Base-by-base conservation (phyloP, 73 alveolate species). In the Stentor roeselii region DNA sequence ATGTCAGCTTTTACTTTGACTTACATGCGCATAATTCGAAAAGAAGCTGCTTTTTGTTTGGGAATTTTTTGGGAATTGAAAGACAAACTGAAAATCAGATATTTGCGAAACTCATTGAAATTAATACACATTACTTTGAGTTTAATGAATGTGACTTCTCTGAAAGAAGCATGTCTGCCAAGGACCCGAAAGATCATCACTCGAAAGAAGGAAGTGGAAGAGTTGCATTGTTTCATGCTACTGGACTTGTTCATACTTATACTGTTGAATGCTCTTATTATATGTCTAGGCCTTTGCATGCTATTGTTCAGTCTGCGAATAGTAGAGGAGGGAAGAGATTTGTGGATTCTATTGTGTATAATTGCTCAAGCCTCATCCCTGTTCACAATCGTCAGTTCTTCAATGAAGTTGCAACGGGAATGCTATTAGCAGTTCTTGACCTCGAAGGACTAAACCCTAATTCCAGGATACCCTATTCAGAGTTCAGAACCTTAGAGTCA, bases 201-300 rank as follows among this genome's bases (percentile, higher is more conserved):
- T 75, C 89, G 2, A 90, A 90, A 60, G 97, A 92, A 80, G 95
- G 95, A 3, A 83, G 91, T 4, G 91, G 94, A 3, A 87, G 97
- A 78, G 97, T 92, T 3, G 94, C 91, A 60, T 78, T 90, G 50
- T 88, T 84, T 60, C 86, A 92, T 78, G 86, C 60, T 75, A 90
- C 92, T 0, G 92, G 92, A 37, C 50, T 86, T 36, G 84, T 84
- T 15, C 94, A 90, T 84, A 86, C 92, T 40, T 92, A 92, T 78
- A 92, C 97, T 14, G 88, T 90, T 21, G 97, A 92, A 87, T 86
- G 93, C 34, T 76, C 89, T 59, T 92, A 92, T 86, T 82, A 58
- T 67, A 32, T 67, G 21, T 40, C 80, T 30, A 0, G n/a, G 11
- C 80, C 80, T 67, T 58, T 82, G 50, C 77, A 82, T 40, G 38